A percentile compares a stretch with the other conserved stretches of the same genome.
These are phyloP conservation scores for Lentinula lateritia DNA, from an alignment of 768 basidiomycete species.

Conservation along the genomic window DNA sequence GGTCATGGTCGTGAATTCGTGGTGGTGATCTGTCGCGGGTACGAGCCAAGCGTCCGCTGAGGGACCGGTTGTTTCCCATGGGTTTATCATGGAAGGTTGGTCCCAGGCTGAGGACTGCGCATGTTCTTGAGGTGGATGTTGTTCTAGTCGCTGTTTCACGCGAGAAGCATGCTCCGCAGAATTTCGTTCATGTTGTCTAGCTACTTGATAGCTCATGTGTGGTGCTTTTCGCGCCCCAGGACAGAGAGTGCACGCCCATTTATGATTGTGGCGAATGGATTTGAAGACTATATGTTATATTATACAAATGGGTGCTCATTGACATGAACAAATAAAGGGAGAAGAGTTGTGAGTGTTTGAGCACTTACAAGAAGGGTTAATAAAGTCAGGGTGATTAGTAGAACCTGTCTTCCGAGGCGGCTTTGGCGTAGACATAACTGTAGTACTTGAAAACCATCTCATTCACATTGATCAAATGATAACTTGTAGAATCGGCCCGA, in stretches of 20 bases:
- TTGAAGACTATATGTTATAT: background rate
- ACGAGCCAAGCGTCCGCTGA: background rate
- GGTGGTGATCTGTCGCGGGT: constrained; percentile 11
- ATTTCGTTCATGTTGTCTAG: constrained; percentile 21
- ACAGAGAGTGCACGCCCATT: background rate
- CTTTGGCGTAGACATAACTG: background rate
- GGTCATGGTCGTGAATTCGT: constrained; percentile 10
- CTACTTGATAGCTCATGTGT: constrained; percentile 14
- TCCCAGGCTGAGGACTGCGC: background rate
- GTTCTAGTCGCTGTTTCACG: background rate
- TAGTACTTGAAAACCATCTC: no score
- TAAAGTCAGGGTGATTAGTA: background rate
- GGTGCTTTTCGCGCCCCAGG: background rate
- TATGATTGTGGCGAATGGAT: background rate
- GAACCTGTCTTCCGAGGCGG: background rate
- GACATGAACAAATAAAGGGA: background rate
- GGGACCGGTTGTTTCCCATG: background rate
- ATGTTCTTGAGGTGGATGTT: background rate
- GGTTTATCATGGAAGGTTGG: background rate
- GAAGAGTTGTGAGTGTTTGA: background rate
- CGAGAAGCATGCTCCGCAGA: constrained; percentile 12
- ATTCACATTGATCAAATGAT: background rate
- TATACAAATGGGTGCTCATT: no score
- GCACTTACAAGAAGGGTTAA: background rate
- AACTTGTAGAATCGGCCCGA: background rate